Percentiles rank a stretch among this genome's conserved stretches.
Evolutionary conservation across 2,329 filamentous ascomycete species (phyloP).

Genomic region (Leptographium procerum): DNA sequence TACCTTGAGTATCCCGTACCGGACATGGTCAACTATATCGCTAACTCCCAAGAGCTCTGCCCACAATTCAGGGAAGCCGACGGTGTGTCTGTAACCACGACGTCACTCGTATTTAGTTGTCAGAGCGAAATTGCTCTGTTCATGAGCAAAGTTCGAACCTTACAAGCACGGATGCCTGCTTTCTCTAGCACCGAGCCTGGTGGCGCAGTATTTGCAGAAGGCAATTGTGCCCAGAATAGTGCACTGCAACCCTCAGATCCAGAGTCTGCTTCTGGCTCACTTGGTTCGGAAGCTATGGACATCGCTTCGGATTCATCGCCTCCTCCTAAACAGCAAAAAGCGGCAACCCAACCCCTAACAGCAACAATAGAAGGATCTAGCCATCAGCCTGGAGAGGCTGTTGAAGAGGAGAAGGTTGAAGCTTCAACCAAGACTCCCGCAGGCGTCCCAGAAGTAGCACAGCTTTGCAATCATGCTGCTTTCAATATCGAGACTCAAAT

Average conservation of each 20-base stretch:
- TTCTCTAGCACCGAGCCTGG: neutral
- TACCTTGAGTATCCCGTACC: conserved; percentile 11
- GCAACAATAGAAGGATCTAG: neutral
- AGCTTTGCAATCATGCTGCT: neutral
- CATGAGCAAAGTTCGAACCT: conserved; percentile 5
- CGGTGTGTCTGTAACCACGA: conserved; percentile 9
- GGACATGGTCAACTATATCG: conserved; percentile 12
- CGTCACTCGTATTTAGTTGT: conserved; percentile 4
- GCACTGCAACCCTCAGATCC: neutral
- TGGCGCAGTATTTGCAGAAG: neutral
- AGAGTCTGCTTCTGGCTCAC: neutral
- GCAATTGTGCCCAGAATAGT: neutral
- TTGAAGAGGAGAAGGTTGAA: neutral
- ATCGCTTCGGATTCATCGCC: neutral
- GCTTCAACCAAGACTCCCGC: neutral
- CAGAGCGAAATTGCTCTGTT: conserved; percentile 8
- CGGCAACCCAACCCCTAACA: neutral
- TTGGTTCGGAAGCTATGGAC: neutral
- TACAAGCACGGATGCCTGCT: neutral
- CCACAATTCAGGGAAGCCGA: conserved; percentile 11
- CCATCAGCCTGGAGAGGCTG: neutral
- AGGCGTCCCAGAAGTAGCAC: too few relatives aligned
- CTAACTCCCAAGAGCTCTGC: conserved; percentile 5
- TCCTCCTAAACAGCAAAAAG: neutral
- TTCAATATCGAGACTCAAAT: neutral